Evolutionary conservation across 495 filamentous ascomycete genomes (phyloP).

Genomic region (Lineolata rhizophorae): DNA sequence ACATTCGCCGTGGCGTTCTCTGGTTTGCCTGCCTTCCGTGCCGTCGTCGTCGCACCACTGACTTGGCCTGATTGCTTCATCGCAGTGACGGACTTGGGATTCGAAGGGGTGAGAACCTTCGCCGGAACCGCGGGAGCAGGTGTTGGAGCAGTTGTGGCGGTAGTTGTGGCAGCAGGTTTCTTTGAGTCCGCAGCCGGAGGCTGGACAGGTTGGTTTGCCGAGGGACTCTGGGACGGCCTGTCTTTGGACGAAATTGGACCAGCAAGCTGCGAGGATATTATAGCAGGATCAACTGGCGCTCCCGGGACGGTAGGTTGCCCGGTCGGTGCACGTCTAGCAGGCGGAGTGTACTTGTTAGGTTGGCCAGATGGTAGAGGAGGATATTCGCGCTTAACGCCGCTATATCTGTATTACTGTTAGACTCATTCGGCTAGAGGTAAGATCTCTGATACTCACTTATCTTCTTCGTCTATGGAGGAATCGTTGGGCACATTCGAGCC

Average conservation of each 20-base stretch:
- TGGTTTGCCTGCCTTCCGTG: conserved; percentile 17
- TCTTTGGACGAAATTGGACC: too few species aligned
- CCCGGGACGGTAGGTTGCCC: conserved; percentile 48
- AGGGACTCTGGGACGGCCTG: too few species aligned
- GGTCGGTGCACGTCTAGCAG: conserved; percentile 59
- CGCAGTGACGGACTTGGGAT: too few species aligned
- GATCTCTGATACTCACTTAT: conserved; percentile 39
- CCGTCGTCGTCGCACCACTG: too few species aligned
- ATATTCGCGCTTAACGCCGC: conserved; percentile 67
- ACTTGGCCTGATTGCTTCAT: too few species aligned
- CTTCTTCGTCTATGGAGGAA: conserved; percentile 60
- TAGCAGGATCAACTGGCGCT: conserved; percentile 58
- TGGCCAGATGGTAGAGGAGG: conserved; percentile 39
- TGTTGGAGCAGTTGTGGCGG: too few species aligned
- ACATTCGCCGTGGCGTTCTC: conserved; percentile 54
- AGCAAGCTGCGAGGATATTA: conserved; percentile 52
- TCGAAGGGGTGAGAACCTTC: too few species aligned
- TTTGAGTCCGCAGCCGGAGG: too few species aligned
- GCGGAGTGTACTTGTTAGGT: conserved; percentile 72
- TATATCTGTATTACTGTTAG: conserved; percentile 41
- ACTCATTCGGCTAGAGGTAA: conserved; percentile 3
- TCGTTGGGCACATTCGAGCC: conserved; percentile 42
- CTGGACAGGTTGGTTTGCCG: too few species aligned
- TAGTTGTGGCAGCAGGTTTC: too few species aligned
- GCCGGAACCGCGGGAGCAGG: too few species aligned